phyloP scores from a whole-genome alignment of 2,329 filamentous ascomycete species.

The Cladosporium cucumerinum region DNA sequence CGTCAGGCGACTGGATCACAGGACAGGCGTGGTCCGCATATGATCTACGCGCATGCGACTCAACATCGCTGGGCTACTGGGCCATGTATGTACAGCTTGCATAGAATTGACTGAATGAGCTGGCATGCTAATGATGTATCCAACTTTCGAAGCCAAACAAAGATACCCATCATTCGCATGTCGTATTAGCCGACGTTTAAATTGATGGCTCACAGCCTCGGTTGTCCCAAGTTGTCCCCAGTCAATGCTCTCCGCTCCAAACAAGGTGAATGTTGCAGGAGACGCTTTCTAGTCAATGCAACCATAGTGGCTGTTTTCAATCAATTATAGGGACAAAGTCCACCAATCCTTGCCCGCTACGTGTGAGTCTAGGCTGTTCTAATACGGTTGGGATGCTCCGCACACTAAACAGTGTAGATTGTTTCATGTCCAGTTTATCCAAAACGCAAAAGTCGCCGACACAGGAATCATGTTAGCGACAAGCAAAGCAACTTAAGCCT shows the following conservation, averaged over 20 bases:
- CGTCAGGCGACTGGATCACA: background rate
- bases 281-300: background rate
- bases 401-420: background rate
- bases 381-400: constrained; percentile 1
- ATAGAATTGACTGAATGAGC: background rate
- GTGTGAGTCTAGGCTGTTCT: background rate
- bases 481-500: constrained; percentile 10
- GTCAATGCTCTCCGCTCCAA: background rate
- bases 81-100: background rate
- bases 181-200: background rate
- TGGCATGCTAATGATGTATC: background rate
- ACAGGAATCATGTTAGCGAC: constrained; percentile 3
- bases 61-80: constrained; percentile 4
- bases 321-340: background rate
- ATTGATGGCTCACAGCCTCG: background rate
- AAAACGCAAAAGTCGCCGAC: background rate
- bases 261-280: background rate
- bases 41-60: background rate
- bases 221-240: background rate
- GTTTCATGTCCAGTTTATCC: constrained; percentile 3
- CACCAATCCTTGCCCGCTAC: background rate
- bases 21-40: background rate
- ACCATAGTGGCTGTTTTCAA: constrained; percentile 3
- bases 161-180: background rate
- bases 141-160: background rate